phyloP scores from a whole-genome alignment of 352 stramenopile species.

The Pythium apleroticum region DNA sequence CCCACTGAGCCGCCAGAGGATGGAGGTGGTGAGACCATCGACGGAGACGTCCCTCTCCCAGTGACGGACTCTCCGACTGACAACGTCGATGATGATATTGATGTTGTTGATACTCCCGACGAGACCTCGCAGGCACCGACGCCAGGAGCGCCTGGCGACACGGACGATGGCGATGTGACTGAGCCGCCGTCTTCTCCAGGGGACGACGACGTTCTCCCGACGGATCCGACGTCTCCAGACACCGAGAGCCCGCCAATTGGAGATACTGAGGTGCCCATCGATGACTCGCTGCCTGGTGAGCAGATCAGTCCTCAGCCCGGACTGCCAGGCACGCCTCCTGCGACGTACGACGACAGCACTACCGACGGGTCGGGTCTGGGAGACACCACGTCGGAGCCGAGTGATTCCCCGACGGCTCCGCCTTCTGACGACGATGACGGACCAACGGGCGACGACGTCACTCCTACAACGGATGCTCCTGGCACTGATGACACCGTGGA shows the following conservation, averaged over 20 bases:
- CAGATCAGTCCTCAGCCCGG: background rate
- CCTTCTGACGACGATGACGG: background rate
- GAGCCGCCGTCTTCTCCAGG: background rate
- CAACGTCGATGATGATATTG: background rate
- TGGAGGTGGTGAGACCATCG: constrained; percentile 1
- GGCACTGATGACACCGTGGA: background rate
- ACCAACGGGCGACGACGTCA: background rate
- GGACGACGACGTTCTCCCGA: background rate
- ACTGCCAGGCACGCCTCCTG: background rate
- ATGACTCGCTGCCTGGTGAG: constrained; percentile 5
- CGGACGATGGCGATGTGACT: background rate
- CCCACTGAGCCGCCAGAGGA: no score
- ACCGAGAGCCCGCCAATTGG: no score
- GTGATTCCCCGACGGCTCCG: background rate
- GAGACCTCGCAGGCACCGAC: background rate
- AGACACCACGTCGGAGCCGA: background rate
- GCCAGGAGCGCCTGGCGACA: background rate
- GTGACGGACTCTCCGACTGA: background rate
- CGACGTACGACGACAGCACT: background rate
- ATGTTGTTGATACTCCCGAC: background rate
- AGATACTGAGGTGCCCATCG: background rate
- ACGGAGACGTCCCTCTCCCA: constrained; percentile 1
- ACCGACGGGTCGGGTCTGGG: background rate
- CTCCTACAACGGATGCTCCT: background rate
- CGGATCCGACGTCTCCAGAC: background rate